A percentile compares a stretch with the other conserved stretches of the same genome.
Evolutionary conservation across 2,329 filamentous ascomycete genomes (phyloP).

Genomic region (Periconia digitata): DNA sequence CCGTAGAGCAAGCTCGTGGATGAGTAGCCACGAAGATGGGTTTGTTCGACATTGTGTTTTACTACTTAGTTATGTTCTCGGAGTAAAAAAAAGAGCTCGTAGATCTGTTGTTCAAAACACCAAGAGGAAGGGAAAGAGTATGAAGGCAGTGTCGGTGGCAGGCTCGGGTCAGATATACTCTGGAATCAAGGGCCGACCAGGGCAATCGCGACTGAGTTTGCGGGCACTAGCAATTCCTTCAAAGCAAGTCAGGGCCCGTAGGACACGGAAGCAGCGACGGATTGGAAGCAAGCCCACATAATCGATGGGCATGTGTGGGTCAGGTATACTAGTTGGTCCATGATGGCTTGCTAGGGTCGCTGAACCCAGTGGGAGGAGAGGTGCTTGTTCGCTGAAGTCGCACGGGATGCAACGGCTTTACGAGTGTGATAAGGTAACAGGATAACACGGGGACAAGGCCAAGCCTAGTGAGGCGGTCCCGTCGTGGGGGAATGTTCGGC

Average conservation of each 20-base stretch:
- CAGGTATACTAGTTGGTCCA: slow-evolving; percentile 7
- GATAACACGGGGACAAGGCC: not conserved
- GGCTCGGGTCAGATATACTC: slow-evolving; percentile 28
- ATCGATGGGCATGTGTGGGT: slow-evolving; percentile 10
- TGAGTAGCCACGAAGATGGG: slow-evolving; percentile 93
- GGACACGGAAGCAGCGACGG: slow-evolving; percentile 10
- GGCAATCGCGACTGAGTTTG: slow-evolving; percentile 19
- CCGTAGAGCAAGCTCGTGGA: slow-evolving; percentile 91
- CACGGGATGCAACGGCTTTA: not conserved
- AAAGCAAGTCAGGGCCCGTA: slow-evolving; percentile 4
- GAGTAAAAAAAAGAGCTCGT: slow-evolving; percentile 8
- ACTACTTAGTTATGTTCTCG: slow-evolving; percentile 9
- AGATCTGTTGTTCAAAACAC: slow-evolving; percentile 31
- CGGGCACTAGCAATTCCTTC: slow-evolving; percentile 28
- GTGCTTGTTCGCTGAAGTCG: not conserved
- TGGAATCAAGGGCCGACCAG: slow-evolving; percentile 24
- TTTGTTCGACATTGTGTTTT: slow-evolving; percentile 65
- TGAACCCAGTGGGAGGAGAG: slow-evolving; percentile 6
- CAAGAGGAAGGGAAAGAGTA: slow-evolving; percentile 3
- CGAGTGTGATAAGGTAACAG: not conserved
- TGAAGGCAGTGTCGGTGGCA: slow-evolving; percentile 1
- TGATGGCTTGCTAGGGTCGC: slow-evolving; percentile 9
- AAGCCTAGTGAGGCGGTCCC: not conserved
- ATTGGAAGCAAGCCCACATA: slow-evolving; percentile 27
- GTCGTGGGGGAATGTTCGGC: not conserved